Base-by-base conservation (phyloP, 1,284 basidiomycete genomes). In the Cerrena zonata region DNA sequence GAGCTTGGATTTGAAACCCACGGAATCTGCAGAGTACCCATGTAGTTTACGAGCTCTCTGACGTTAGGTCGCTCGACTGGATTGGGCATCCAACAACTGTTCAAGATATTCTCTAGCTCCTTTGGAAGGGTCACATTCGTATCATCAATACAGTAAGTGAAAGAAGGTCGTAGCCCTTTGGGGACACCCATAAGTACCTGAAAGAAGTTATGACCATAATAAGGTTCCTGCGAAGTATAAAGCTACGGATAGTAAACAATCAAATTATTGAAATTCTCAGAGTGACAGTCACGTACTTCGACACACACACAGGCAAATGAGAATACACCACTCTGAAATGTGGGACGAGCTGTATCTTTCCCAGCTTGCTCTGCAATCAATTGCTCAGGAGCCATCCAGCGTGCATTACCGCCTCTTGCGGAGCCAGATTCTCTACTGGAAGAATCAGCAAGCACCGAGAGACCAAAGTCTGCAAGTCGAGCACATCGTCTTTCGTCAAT, bases 301-400 rank as follows among this genome's bases (percentile, higher is more conserved):
- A 44, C 24, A 22, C 42, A 44, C 22, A 44, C 42, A 40, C 39
- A 40, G 5, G 10, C 39, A 40, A 40, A 7, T 7, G 39, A 15
- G 21, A 40, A 40, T 10, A 44, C 22, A 27, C 24, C 42, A 11
- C 19, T 26, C 11, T 11, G 12, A 11, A 7, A 7, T 18, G 42
- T 44, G 7, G 42, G 42, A 15, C 42, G 19, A 15, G 12, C 22
- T 5, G 42, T 22, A n/a, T 5, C 18, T 10, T 7, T 12, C 7
- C 42, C 24, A 26, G 12, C 5, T 44, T 7, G 11, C 22, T 44
- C 42, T 5, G 24, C 13, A 44, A 5, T 15, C 19, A 44, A 7
- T 26, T n/a, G 42, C 42, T 44, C 42, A 11, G 42, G 42, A 5
- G 42, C 42, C 25, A 24, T 12, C 42, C 42, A 44, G 5, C 42